Conservation (phyloP, 2,329 filamentous ascomycete species). For the Fonsecaea multimorphosa region DNA sequence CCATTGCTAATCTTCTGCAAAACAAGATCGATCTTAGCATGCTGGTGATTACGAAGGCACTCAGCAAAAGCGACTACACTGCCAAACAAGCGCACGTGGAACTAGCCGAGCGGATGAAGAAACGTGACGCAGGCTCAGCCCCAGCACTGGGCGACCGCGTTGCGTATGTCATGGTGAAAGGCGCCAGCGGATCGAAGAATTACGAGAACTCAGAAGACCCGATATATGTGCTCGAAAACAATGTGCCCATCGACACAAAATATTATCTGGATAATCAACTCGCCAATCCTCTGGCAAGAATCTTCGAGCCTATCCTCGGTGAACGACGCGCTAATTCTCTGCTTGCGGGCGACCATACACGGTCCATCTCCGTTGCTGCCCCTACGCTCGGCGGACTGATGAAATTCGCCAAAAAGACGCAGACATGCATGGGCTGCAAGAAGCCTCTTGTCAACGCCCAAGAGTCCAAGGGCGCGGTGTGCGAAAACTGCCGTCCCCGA, state of each 20-base stretch:
- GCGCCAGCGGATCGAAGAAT: constrained; percentile 85
- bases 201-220: constrained; percentile 98
- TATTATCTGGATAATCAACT: constrained; percentile 99
- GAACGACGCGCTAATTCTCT: constrained; percentile 88
- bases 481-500: constrained; percentile 80
- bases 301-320: constrained; percentile 96
- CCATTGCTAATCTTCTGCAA: constrained; percentile 90
- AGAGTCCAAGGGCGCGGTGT: constrained; percentile 85
- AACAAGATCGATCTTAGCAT: constrained; percentile 99
- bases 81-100: constrained; percentile 96
- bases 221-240: constrained; percentile 95
- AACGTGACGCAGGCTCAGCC: constrained; percentile 92
- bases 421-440: constrained; percentile 99
- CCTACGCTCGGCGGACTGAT: constrained; percentile 91
- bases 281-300: constrained; percentile 88
- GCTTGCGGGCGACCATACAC: constrained; percentile 90
- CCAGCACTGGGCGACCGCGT: constrained; percentile 93
- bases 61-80: constrained; percentile 87
- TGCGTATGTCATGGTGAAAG: constrained; percentile 97
- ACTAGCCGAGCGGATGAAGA: constrained; percentile 93
- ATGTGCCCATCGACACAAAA: constrained; percentile 95
- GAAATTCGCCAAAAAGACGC: constrained; percentile 98
- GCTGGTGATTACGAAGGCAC: constrained; percentile 96
- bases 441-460: constrained; percentile 83
- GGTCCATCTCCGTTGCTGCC: constrained; percentile 90